A percentile compares a stretch with the other conserved stretches of the same genome.
Conservation (phyloP, 768 basidiomycete genomes). For the Sporobolomyces roseus region DNA sequence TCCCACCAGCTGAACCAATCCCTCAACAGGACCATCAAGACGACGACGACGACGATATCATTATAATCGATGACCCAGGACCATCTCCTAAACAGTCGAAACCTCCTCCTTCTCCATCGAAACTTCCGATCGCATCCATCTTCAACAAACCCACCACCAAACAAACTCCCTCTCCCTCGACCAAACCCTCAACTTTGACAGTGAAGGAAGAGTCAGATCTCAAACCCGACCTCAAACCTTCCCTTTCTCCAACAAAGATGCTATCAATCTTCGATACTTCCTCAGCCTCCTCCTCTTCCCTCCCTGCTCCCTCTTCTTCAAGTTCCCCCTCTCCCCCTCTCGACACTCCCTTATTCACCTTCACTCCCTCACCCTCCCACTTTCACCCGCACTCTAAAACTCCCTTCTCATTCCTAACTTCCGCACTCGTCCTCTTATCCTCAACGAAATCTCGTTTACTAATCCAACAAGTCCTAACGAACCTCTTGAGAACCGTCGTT, state of each 20-base stretch:
- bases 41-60: constrained; percentile 4
- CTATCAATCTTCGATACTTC: constrained; percentile 30
- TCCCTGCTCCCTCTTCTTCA: background rate
- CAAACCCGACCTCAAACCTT: constrained; percentile 19
- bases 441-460: constrained; percentile 67
- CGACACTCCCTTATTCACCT: constrained; percentile 42
- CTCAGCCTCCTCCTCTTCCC: constrained; percentile 11
- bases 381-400: constrained; percentile 1
- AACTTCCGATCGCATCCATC: constrained; percentile 6
- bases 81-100: background rate
- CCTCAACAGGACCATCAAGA: background rate
- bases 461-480: constrained; percentile 67
- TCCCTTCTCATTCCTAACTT: constrained; percentile 69
- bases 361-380: constrained; percentile 35
- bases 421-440: constrained; percentile 61
- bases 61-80: background rate
- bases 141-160: constrained; percentile 19
- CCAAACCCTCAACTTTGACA: constrained; percentile 22
- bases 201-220: background rate
- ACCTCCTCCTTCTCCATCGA: background rate
- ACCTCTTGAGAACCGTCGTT: constrained; percentile 67
- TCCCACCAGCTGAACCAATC: background rate
- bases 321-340: constrained; percentile 20
- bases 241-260: constrained; percentile 25
- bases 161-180: constrained; percentile 22